Evolutionary conservation across 345 rosid species (phyloP).

Genomic region (Gossypium arboreum): DNA sequence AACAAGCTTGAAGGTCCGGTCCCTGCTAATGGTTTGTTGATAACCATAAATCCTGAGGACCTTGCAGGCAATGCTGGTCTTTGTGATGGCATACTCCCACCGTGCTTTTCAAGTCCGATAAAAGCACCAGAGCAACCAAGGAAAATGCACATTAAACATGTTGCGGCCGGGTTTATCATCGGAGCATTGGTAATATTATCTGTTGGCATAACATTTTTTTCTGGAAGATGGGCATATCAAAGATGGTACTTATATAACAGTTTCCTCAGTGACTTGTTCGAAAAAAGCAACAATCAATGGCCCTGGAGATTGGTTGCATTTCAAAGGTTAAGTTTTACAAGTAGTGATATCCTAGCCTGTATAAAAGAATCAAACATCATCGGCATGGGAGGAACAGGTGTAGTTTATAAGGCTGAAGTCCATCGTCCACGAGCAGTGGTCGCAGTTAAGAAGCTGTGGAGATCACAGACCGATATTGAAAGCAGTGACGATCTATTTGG

Average conservation of each 20-base stretch:
- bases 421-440: conserved; percentile 54
- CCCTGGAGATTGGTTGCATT: conserved; percentile 89
- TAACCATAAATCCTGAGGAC: conserved; percentile 58
- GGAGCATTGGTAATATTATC: conserved; percentile 48
- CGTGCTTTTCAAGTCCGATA: conserved; percentile 43
- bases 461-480: conserved; percentile 52
- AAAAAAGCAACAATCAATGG: conserved; percentile 65
- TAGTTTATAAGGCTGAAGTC: conserved; percentile 87
- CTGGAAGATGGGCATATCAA: conserved; percentile 52
- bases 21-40: conserved; percentile 54
- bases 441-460: conserved; percentile 92
- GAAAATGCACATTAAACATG: conserved; percentile 46
- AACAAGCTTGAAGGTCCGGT: conserved; percentile 70
- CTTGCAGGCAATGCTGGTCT: conserved; percentile 72
- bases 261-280: conserved; percentile 46
- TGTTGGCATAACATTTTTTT: conserved; percentile 44
- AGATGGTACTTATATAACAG: conserved; percentile 73
- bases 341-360: conserved; percentile 62
- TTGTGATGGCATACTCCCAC: conserved; percentile 60
- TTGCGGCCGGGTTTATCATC: conserved; percentile 46
- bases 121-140: conserved; percentile 22
- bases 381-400: conserved; percentile 91
- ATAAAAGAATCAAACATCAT: conserved; percentile 76
- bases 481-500: conserved; percentile 55
- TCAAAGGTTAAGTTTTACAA: conserved; percentile 71